phyloP scores from a whole-genome alignment of 2,329 filamentous ascomycete genomes.

The Neofusicoccum parvum region DNA sequence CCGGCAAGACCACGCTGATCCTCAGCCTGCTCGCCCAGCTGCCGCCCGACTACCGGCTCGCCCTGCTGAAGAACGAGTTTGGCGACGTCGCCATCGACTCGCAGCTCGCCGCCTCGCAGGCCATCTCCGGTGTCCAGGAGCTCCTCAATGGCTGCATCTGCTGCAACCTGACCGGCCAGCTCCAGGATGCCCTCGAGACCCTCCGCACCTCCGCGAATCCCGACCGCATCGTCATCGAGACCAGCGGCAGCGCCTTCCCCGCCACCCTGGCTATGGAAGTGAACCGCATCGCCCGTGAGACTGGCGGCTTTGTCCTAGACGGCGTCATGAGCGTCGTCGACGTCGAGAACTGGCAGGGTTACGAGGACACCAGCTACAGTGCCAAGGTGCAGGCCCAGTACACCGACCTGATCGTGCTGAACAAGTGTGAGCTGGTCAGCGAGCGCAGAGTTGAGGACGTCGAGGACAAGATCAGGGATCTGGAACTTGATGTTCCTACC shows the following conservation, averaged over 20 bases:
- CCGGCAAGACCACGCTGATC: slow-evolving; percentile 94
- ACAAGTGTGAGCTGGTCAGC: slow-evolving; percentile 82
- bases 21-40: slow-evolving; percentile 93
- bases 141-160: slow-evolving; percentile 97
- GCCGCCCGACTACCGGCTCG: slow-evolving; percentile 82
- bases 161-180: slow-evolving; percentile 94
- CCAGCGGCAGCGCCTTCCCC: slow-evolving; percentile 78
- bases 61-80: slow-evolving; percentile 97
- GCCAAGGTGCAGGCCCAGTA: slow-evolving; percentile 85
- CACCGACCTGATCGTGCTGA: slow-evolving; percentile 87
- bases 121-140: slow-evolving; percentile 88
- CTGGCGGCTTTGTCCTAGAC: slow-evolving; percentile 72
- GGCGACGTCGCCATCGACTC: slow-evolving; percentile 93
- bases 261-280: slow-evolving; percentile 90
- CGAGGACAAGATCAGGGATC: slow-evolving; percentile 75
- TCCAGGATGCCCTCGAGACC: slow-evolving; percentile 76
- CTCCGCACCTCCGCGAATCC: slow-evolving; percentile 65
- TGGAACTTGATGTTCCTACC: slow-evolving; percentile 72
- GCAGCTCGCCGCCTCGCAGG: slow-evolving; percentile 78
- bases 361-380: slow-evolving; percentile 88
- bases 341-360: slow-evolving; percentile 92
- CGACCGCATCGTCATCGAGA: slow-evolving; percentile 92
- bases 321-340: slow-evolving; percentile 89
- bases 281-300: slow-evolving; percentile 74
- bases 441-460: slow-evolving; percentile 77